Base-by-base conservation (phyloP, 345 rosid genomes). In the Eucalyptus erythrocorys region DNA sequence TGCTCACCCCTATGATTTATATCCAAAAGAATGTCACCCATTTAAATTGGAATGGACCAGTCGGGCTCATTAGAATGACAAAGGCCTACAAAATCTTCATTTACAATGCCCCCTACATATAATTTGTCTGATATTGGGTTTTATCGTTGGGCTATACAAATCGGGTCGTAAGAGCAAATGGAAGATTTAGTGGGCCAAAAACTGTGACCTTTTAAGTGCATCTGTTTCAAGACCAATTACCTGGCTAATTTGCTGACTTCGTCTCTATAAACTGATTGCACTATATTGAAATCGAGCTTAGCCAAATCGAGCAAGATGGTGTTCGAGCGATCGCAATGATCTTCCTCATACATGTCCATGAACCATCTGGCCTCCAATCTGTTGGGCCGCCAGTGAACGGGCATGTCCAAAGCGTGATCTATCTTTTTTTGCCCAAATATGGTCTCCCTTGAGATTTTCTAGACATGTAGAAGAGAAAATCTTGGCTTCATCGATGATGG, bases 341-440 rank as follows among this genome's bases (percentile, higher is more conserved):
- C 88, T 48, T 71, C 64, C 76, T 55, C 88, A 55, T 68, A 89
- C 26, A 48, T 45, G 49, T 66, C 64, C 22, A 91, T 90, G 87
- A 82, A 90, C 90, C 91, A 90, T 68, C 88, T 66, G 7, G 91
- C 91, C 81, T 87, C 91, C 30, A 91, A 30, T 64, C 90, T 82
- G 17, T 84, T 87, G 32, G 87, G 64, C 32, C 90, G 30, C 89
- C 89, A 86, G 40, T 61, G 91, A 12, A 90, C 9, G 2, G 92
- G 92, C 87, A 87, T 87, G 21, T 91, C 90, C 86, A 91, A 87
- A 12, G 90, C 90, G 84, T 84, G 90, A 11, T 27, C 50, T 10
- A 89, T 87, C 87, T 66, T 82, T 26, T n/a, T 12, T 34, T 11
- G 26, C 26, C 81, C 45, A 37, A 5, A 10, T 10, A 26, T 27